These are phyloP conservation scores for Xylariaceae sp. DNA, from an alignment of 2,329 filamentous ascomycete genomes.

Conservation along the genomic window DNA sequence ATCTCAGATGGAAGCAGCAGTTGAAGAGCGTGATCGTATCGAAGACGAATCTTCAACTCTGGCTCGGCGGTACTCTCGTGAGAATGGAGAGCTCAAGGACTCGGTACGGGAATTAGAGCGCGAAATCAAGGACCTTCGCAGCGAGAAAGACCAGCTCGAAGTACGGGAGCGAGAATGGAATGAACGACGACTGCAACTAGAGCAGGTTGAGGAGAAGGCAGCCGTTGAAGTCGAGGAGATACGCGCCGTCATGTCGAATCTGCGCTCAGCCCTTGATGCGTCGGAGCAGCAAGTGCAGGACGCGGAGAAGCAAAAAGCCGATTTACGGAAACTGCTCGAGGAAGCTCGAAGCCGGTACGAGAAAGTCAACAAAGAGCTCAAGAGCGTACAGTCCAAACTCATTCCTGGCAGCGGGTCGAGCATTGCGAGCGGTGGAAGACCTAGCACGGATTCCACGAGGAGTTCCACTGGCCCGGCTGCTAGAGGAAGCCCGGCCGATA, in stretches of 20 bases:
- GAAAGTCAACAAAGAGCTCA: slow-evolving; percentile 66
- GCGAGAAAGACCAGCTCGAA: slow-evolving; percentile 75
- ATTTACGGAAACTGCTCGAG: slow-evolving; percentile 70
- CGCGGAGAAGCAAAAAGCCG: slow-evolving; percentile 74
- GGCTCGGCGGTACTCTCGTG: slow-evolving; percentile 69
- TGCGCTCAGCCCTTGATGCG: slow-evolving; percentile 77
- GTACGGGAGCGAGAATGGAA: slow-evolving; percentile 69
- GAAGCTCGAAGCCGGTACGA: slow-evolving; percentile 73
- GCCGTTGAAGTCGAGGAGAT: slow-evolving; percentile 70
- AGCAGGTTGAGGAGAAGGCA: slow-evolving; percentile 63
- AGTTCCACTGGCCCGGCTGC: slow-evolving; percentile 34
- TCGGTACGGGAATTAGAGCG: slow-evolving; percentile 78
- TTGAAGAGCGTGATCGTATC: slow-evolving; percentile 89
- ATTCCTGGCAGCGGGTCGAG: slow-evolving; percentile 26
- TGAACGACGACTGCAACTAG: slow-evolving; percentile 67
- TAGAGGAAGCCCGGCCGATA: slow-evolving; percentile 35
- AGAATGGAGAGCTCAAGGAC: slow-evolving; percentile 78
- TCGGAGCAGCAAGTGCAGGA: slow-evolving; percentile 79
- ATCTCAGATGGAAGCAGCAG: slow-evolving; percentile 76
- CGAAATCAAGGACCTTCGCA: slow-evolving; percentile 61
- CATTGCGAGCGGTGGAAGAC: slow-evolving; percentile 36
- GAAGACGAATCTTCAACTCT: slow-evolving; percentile 84
- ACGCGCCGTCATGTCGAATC: slow-evolving; percentile 67
- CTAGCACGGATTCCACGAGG: slow-evolving; percentile 44
- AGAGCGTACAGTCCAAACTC: slow-evolving; percentile 46